Evolutionary conservation across 441 rosid species (phyloP).

Genomic region (Arabidopsis hybrid): DNA sequence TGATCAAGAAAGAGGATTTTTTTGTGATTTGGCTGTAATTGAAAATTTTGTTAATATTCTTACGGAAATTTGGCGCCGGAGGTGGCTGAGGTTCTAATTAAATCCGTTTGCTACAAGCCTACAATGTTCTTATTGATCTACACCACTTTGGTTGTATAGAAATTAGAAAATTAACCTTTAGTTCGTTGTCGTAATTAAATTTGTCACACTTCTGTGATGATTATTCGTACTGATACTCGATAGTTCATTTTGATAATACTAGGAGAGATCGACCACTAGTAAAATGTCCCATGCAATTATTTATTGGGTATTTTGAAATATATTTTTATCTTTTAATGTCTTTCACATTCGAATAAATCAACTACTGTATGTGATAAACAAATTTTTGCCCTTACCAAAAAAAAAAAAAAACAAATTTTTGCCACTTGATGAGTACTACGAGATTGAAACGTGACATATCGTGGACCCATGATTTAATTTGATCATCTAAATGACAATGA

Average conservation of each 20-base stretch:
- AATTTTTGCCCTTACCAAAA: not conserved
- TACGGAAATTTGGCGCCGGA: not conserved
- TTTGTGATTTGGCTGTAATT: constrained; percentile 1
- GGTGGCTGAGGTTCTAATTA: not conserved
- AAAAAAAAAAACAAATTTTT: not conserved
- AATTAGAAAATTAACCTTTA: not conserved
- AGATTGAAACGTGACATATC: constrained; percentile 23
- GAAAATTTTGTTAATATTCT: not conserved
- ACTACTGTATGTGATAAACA: not conserved
- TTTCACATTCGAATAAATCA: not conserved
- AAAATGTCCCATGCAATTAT: too few relatives aligned
- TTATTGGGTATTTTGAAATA: too few relatives aligned
- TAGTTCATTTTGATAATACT: not conserved
- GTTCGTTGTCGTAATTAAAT: not conserved
- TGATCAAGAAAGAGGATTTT: constrained; percentile 6
- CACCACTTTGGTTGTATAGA: not conserved
- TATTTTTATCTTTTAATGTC: too few relatives aligned
- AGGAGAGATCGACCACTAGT: not conserved
- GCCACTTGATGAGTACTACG: constrained; percentile 19
- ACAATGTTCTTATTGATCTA: not conserved
- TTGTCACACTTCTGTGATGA: not conserved
- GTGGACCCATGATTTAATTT: constrained; percentile 17
- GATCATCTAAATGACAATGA: constrained; percentile 8
- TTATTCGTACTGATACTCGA: not conserved
- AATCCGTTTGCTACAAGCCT: not conserved